Percentiles rank a stretch among this genome's conserved stretches.
phyloP scores from a whole-genome alignment of 2,329 filamentous ascomycete species.

The Stemphylium vesicarium region DNA sequence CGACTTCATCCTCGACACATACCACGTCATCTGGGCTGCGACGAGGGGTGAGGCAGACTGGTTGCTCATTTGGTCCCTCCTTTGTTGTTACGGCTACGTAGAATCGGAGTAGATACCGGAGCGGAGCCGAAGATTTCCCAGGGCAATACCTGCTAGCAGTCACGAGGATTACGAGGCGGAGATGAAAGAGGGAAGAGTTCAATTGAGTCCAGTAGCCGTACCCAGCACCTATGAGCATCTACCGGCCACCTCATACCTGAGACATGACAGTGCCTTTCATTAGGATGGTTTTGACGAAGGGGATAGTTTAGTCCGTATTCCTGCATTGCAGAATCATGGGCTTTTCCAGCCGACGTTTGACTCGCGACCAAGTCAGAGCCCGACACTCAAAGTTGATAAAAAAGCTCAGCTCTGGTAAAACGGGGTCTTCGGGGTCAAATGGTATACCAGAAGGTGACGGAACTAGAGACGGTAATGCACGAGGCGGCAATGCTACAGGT shows the following conservation, averaged over 20 bases:
- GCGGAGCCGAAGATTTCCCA: neutral
- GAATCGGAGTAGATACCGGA: neutral
- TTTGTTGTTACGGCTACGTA: neutral
- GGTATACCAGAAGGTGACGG: too few relatives aligned
- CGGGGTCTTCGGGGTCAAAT: too few relatives aligned
- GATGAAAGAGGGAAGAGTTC: neutral
- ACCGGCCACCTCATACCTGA: neutral
- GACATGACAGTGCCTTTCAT: neutral
- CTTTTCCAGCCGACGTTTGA: neutral
- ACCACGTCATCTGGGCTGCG: neutral
- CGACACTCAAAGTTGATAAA: neutral
- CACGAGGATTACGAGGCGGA: neutral
- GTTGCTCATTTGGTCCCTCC: neutral
- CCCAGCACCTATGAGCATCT: neutral
- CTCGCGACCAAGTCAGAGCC: neutral
- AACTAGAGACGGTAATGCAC: too few relatives aligned
- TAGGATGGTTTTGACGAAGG: neutral
- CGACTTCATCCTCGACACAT: neutral
- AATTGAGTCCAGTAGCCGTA: too few relatives aligned
- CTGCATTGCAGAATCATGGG: neutral
- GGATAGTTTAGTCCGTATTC: neutral
- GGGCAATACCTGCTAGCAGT: neutral
- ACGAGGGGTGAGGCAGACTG: neutral
- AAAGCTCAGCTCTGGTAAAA: too few relatives aligned
- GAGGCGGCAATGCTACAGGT: too few relatives aligned